Evolutionary conservation across 371 early-diverging fungal genomes (phyloP).

Genomic region (Blakeslea trispora): DNA sequence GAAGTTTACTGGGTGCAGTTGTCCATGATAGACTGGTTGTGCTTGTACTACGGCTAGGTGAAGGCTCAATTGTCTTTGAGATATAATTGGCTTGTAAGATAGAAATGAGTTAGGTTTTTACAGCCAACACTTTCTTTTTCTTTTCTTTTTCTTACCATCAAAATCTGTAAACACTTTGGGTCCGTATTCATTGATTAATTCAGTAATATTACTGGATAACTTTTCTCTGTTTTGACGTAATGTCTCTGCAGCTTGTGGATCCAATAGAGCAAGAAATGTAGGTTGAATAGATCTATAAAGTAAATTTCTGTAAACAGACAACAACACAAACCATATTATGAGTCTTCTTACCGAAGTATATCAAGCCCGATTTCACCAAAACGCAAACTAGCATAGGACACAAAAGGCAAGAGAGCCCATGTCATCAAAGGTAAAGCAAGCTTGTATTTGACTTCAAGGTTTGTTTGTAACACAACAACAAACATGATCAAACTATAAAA

Average conservation of each 20-base stretch:
- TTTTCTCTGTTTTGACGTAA: constrained; percentile 65
- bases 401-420: constrained; percentile 62
- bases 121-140: too few relatives aligned
- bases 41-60: constrained; percentile 24
- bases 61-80: constrained; percentile 17
- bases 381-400: constrained; percentile 79
- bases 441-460: constrained; percentile 32
- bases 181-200: constrained; percentile 80
- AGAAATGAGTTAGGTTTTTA: neutral
- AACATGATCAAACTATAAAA: constrained; percentile 67
- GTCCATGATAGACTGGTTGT: constrained; percentile 30
- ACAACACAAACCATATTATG: neutral
- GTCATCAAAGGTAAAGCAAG: constrained; percentile 44
- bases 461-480: constrained; percentile 39
- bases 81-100: constrained; percentile 31
- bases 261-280: constrained; percentile 68
- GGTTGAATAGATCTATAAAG: constrained; percentile 73
- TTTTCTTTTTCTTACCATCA: constrained; percentile 38
- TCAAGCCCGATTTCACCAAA: constrained; percentile 88
- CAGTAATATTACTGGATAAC: constrained; percentile 72
- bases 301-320: constrained; percentile 1
- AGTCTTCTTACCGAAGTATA: constrained; percentile 62
- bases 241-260: constrained; percentile 53
- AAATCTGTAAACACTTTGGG: constrained; percentile 83
- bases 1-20: constrained; percentile 26